A percentile compares a stretch with the other conserved stretches of the same genome.
Evolutionary conservation across 805 yeast species (phyloP).

Genomic region (Tetrapisispora namnaoensis): DNA sequence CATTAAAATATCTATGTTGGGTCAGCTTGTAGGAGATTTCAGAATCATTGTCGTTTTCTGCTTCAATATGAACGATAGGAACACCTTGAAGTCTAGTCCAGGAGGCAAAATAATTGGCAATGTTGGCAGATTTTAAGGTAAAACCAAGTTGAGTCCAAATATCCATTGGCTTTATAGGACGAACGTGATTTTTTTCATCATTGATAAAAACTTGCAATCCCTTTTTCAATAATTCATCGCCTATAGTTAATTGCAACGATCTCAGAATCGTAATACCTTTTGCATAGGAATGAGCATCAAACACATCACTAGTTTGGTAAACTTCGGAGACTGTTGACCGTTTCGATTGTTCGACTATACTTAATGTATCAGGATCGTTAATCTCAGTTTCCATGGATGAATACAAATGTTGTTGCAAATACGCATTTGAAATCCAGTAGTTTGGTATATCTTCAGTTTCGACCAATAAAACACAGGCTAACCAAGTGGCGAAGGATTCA

Average conservation of each 20-base stretch:
- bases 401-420: slow-evolving; percentile 15
- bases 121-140: slow-evolving; percentile 18
- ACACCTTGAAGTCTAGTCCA: slow-evolving; percentile 55
- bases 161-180: slow-evolving; percentile 25
- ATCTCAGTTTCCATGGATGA: slow-evolving; percentile 11
- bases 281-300: slow-evolving; percentile 24
- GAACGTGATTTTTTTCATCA: slow-evolving; percentile 11
- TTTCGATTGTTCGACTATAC: not conserved
- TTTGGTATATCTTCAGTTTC: slow-evolving; percentile 14
- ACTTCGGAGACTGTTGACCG: not conserved
- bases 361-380: slow-evolving; percentile 4
- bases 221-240: slow-evolving; percentile 13
- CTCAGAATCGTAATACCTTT: slow-evolving; percentile 28
- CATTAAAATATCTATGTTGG: slow-evolving; percentile 32
- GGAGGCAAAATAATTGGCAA: slow-evolving; percentile 31
- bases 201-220: slow-evolving; percentile 13
- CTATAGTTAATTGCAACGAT: slow-evolving; percentile 19
- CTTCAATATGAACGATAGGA: slow-evolving; percentile 39
- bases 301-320: slow-evolving; percentile 20
- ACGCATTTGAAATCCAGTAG: slow-evolving; percentile 19
- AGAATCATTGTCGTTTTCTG: slow-evolving; percentile 6
- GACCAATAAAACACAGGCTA: slow-evolving; percentile 42
- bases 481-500: slow-evolving; percentile 70
- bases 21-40: slow-evolving; percentile 22
- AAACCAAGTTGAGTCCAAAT: slow-evolving; percentile 19